Evolutionary conservation across 1,139 yeast genomes (phyloP).

Genomic region (Candida frijolesensis): DNA sequence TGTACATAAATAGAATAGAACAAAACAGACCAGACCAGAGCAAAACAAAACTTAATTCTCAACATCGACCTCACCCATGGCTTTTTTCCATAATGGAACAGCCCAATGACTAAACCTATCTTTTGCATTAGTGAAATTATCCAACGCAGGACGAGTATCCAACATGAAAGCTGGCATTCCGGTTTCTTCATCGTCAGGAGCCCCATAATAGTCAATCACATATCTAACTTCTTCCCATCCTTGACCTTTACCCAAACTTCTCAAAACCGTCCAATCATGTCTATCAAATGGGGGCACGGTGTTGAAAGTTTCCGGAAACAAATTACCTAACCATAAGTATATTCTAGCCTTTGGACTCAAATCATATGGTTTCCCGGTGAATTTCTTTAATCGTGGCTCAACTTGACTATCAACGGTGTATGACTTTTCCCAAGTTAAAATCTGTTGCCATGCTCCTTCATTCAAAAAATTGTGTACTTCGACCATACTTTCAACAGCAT

Average conservation of each 20-base stretch:
- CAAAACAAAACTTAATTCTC: conserved; percentile 6
- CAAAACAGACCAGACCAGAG: not conserved
- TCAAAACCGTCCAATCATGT: conserved; percentile 96
- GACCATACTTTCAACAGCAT: conserved; percentile 96
- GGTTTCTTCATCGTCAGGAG: conserved; percentile 86
- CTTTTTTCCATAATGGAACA: conserved; percentile 42
- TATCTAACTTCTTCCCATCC: conserved; percentile 69
- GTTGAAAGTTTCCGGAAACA: conserved; percentile 74
- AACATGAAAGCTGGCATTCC: conserved; percentile 90
- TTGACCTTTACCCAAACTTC: conserved; percentile 54
- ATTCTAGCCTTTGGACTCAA: conserved; percentile 84
- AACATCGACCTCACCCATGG: conserved; percentile 43
- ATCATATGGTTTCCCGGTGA: conserved; percentile 91
- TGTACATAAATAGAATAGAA: not conserved
- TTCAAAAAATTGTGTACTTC: conserved; percentile 94
- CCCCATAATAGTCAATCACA: conserved; percentile 91
- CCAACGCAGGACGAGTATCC: conserved; percentile 95
- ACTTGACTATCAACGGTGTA: conserved; percentile 52
- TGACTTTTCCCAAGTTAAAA: conserved; percentile 82
- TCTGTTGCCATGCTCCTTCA: conserved; percentile 98
- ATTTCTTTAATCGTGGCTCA: conserved; percentile 78
- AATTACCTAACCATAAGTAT: conserved; percentile 63
- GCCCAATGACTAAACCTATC: conserved; percentile 66
- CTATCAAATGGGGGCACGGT: conserved; percentile 93
- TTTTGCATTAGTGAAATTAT: conserved; percentile 57